phyloP scores from a whole-genome alignment of 1,284 basidiomycete species.

The Pseudozyma pruni region DNA sequence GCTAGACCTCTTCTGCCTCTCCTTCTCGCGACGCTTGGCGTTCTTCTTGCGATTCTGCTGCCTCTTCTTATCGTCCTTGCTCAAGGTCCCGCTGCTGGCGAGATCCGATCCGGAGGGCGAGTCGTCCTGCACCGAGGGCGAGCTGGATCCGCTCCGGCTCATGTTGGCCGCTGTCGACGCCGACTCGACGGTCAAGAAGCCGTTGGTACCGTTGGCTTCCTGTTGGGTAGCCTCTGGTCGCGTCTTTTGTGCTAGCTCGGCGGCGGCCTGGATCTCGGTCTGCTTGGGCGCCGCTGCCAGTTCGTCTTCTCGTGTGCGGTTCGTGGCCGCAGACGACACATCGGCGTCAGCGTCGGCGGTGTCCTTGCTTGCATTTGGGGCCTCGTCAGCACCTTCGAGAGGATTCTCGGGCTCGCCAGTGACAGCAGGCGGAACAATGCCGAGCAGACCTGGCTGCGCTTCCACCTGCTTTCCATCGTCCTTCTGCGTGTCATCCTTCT shows the following conservation, averaged over 20 bases:
- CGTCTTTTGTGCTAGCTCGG: constrained; percentile 15
- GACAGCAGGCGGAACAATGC: constrained; percentile 40
- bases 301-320: not conserved
- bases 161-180: not conserved
- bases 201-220: constrained; percentile 7
- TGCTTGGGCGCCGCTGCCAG: constrained; percentile 9
- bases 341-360: constrained; percentile 1
- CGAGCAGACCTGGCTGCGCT: constrained; percentile 37
- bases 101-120: constrained; percentile 40
- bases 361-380: not conserved
- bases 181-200: constrained; percentile 8
- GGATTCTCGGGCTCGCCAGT: constrained; percentile 43
- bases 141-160: constrained; percentile 23
- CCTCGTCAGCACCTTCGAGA: constrained; percentile 9
- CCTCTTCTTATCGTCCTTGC: constrained; percentile 45
- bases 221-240: constrained; percentile 6
- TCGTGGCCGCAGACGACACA: not conserved
- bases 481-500: not conserved
- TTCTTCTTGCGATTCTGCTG: constrained; percentile 47
- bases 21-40: constrained; percentile 42
- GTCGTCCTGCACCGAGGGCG: constrained; percentile 29
- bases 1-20: constrained; percentile 38
- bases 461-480: not conserved
- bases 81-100: constrained; percentile 30
- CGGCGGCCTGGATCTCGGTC: constrained; percentile 16